phyloP scores from a whole-genome alignment of 768 basidiomycete genomes.

The Pilatotrama ljubarskyi region DNA sequence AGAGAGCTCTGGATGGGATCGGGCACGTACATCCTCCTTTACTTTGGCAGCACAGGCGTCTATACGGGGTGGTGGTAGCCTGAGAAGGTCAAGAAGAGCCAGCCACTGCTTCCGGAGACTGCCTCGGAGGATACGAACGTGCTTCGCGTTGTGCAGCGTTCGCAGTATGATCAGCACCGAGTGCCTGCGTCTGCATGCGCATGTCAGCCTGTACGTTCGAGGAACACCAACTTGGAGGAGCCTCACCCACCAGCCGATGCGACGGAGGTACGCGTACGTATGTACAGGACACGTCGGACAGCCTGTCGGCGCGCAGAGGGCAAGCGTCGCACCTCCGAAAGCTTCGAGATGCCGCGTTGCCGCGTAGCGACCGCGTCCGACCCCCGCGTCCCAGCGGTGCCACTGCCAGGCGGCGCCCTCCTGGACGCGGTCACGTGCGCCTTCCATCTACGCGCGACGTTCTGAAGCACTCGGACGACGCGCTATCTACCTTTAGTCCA shows the following conservation, averaged over 20 bases:
- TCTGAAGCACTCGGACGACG: too few relatives aligned
- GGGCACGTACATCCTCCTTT: conserved; percentile 19
- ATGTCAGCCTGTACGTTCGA: background rate
- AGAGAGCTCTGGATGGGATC: background rate
- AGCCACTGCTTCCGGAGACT: background rate
- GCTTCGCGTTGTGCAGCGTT: background rate
- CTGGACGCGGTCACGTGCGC: conserved; percentile 9
- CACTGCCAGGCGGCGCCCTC: background rate
- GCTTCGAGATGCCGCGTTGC: background rate
- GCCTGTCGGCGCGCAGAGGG: too few relatives aligned
- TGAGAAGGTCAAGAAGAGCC: conserved; percentile 9
- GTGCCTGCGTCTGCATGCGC: background rate
- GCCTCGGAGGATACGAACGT: conserved; percentile 5
- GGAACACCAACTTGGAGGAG: too few relatives aligned
- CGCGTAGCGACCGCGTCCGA: background rate
- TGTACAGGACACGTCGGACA: too few relatives aligned
- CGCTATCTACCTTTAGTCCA: too few relatives aligned
- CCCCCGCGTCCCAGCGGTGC: background rate
- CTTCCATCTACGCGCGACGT: too few relatives aligned
- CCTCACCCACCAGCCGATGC: too few relatives aligned
- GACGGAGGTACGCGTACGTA: too few relatives aligned
- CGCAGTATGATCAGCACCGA: background rate
- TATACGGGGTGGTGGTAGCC: conserved; percentile 1
- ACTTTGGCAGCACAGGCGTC: conserved; percentile 10
- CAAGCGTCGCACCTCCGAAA: too few relatives aligned